Evolutionary conservation across 78 protist species (phyloP).

Genomic region (Salpingoeca rosetta): DNA sequence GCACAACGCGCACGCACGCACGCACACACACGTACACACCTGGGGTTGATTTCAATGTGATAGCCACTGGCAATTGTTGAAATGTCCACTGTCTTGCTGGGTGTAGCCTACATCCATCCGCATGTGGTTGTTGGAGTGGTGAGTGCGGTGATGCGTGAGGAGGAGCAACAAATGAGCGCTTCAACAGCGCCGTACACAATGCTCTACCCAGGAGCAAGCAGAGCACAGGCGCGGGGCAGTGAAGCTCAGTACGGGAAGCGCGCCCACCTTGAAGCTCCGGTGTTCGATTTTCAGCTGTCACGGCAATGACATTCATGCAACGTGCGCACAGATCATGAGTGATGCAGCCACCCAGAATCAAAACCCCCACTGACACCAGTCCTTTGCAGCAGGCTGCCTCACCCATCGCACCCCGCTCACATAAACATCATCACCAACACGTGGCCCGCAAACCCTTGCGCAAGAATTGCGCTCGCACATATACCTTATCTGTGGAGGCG

Average conservation of each 20-base stretch:
- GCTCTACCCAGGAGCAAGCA: neutral
- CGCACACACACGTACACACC: neutral
- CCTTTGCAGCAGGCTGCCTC: too few species aligned
- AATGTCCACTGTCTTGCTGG: slow-evolving; percentile 52
- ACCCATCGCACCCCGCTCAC: neutral
- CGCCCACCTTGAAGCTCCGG: slow-evolving; percentile 30
- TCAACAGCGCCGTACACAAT: neutral
- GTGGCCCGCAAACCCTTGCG: neutral
- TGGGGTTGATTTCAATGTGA: slow-evolving; percentile 93
- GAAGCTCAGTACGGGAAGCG: neutral
- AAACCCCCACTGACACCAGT: too few species aligned
- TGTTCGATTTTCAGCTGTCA: slow-evolving; percentile 38
- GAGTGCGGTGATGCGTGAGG: too few species aligned
- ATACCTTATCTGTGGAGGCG: slow-evolving; percentile 45
- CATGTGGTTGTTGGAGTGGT: too few species aligned
- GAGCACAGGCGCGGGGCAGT: neutral
- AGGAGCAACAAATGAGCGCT: neutral
- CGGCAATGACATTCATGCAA: neutral
- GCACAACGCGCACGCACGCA: too few species aligned
- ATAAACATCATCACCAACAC: neutral
- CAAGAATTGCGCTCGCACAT: too few species aligned
- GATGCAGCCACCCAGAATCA: neutral
- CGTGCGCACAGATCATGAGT: neutral
- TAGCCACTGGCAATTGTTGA: slow-evolving; percentile 44
- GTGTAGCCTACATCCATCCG: neutral